phyloP scores from a whole-genome alignment of 495 filamentous ascomycete genomes.

The Xylaria longipes region DNA sequence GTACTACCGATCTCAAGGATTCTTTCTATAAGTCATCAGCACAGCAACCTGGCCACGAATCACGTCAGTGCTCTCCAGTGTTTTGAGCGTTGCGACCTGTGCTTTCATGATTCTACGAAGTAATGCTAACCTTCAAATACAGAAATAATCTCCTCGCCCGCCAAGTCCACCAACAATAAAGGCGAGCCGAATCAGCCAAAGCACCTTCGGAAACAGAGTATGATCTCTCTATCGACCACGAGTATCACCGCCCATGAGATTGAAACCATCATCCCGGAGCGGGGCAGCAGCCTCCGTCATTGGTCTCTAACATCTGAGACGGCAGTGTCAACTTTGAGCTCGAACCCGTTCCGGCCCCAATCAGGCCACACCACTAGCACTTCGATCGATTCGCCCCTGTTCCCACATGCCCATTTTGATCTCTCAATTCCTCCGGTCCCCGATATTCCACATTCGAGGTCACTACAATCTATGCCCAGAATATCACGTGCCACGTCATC shows the following conservation, averaged over 20 bases:
- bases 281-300: constrained; percentile 44
- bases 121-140: constrained; percentile 17
- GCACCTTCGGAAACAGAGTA: constrained; percentile 33
- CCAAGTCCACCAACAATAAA: constrained; percentile 24
- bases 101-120: background rate
- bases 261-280: constrained; percentile 34
- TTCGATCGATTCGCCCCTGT: constrained; percentile 43
- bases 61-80: constrained; percentile 31
- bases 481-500: background rate
- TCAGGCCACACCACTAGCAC: constrained; percentile 53
- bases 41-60: constrained; percentile 22
- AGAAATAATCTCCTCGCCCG: constrained; percentile 26
- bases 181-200: constrained; percentile 26
- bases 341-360: constrained; percentile 46
- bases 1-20: constrained; percentile 28
- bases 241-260: constrained; percentile 32
- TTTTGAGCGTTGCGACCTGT: background rate
- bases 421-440: constrained; percentile 10
- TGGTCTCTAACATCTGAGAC: constrained; percentile 53
- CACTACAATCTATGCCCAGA: background rate
- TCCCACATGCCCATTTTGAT: background rate
- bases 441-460: background rate
- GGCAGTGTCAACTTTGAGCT: constrained; percentile 45
- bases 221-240: constrained; percentile 28
- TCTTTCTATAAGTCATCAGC: constrained; percentile 28